Conservation (phyloP, 2,329 filamentous ascomycete species). For the Acephala macrosclerotiorum region DNA sequence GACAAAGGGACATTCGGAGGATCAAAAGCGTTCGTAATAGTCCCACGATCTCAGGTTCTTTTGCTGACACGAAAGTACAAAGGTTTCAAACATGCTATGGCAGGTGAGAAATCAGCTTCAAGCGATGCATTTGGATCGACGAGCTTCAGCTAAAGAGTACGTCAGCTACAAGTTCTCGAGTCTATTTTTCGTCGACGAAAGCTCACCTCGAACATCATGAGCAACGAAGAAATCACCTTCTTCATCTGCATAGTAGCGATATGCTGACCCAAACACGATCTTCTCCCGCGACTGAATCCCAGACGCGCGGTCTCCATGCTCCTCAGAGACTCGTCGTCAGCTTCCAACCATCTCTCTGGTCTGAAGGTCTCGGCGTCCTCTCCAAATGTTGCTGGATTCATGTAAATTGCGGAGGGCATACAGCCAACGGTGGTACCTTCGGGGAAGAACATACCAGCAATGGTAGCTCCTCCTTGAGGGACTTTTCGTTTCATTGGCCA, state of each 20-base stretch:
- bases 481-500: constrained; percentile 21
- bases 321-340: constrained; percentile 13
- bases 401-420: constrained; percentile 45
- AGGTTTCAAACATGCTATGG: constrained; percentile 15
- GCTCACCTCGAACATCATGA: constrained; percentile 11
- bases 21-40: too few species aligned
- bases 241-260: constrained; percentile 16
- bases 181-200: not conserved
- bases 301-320: not conserved
- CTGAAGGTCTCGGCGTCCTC: constrained; percentile 22
- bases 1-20: too few species aligned
- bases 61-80: constrained; percentile 4
- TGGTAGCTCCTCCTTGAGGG: constrained; percentile 11
- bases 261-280: constrained; percentile 17
- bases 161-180: not conserved
- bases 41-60: not conserved
- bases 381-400: constrained; percentile 17
- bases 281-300: constrained; percentile 15
- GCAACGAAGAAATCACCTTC: constrained; percentile 7
- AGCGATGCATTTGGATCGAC: constrained; percentile 5
- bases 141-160: constrained; percentile 4
- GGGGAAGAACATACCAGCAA: constrained; percentile 9
- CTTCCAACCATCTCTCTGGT: constrained; percentile 29
- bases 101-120: constrained; percentile 20
- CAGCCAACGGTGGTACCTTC: constrained; percentile 43